Percentiles rank a stretch among this genome's conserved stretches.
These are phyloP conservation scores for Neurospora tetraspora DNA, from an alignment of 495 filamentous ascomycete genomes.

Conservation along the genomic window DNA sequence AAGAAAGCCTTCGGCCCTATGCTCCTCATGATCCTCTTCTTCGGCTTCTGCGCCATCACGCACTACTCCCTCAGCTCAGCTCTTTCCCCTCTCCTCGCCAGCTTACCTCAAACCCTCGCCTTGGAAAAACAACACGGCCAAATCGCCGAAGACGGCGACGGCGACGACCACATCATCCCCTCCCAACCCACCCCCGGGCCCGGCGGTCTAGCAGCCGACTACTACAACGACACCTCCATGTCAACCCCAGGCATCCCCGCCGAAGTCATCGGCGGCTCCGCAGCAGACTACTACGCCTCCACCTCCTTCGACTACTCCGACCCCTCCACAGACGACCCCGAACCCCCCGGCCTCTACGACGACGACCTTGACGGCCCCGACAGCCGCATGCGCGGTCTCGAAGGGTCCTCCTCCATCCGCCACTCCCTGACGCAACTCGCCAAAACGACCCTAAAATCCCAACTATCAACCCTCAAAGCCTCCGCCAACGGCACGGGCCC, in stretches of 20 bases:
- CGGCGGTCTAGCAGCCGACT: conserved; percentile 22
- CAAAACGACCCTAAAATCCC: conserved; percentile 9
- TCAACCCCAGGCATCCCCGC: conserved; percentile 3
- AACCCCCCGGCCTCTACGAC: conserved; percentile 12
- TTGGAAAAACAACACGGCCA: conserved; percentile 43
- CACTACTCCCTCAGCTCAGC: conserved; percentile 71
- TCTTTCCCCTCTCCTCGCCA: conserved; percentile 62
- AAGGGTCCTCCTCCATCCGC: conserved; percentile 23
- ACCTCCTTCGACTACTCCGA: conserved; percentile 15
- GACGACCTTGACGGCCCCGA: background rate
- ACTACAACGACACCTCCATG: conserved; percentile 28
- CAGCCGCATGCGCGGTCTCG: conserved; percentile 22
- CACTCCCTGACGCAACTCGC: conserved; percentile 9
- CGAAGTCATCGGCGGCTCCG: conserved; percentile 10
- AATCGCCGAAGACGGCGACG: conserved; percentile 18
- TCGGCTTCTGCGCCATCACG: conserved; percentile 65
- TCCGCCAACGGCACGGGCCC: conserved; percentile 10
- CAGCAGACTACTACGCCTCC: conserved; percentile 30
- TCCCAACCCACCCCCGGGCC: background rate
- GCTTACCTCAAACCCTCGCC: conserved; percentile 48
- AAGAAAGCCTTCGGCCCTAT: conserved; percentile 57
- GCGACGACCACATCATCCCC: conserved; percentile 19
- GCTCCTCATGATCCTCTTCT: conserved; percentile 61
- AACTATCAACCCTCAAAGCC: conserved; percentile 1
- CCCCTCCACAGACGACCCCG: conserved; percentile 11